Percentiles rank a stretch among this genome's conserved stretches.
Conservation (phyloP, 1,139 yeast species). For the Hanseniaspora sp. region DNA sequence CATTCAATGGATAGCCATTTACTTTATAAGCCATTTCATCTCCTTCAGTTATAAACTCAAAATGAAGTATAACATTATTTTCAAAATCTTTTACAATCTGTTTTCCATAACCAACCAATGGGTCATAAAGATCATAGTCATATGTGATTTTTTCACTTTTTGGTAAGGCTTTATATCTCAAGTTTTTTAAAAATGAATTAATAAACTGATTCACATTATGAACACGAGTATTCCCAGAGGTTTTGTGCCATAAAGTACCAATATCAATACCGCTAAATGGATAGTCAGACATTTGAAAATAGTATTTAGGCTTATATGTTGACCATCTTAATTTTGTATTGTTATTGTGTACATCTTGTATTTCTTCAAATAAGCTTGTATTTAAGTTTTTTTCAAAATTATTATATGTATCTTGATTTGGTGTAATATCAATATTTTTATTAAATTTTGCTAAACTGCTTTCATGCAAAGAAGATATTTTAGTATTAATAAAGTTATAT, state of each 20-base stretch:
- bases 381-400: background rate
- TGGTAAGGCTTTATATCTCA: slow-evolving; percentile 77
- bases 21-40: slow-evolving; percentile 65
- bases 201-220: background rate
- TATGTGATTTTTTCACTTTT: slow-evolving; percentile 60
- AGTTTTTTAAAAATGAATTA: slow-evolving; percentile 21
- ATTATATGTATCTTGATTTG: background rate
- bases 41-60: slow-evolving; percentile 68
- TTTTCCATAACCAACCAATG: slow-evolving; percentile 66
- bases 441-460: background rate
- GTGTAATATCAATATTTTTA: background rate
- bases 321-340: background rate
- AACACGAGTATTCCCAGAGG: background rate
- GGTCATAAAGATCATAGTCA: slow-evolving; percentile 82
- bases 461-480: background rate
- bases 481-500: too few relatives aligned
- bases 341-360: background rate
- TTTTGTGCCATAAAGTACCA: slow-evolving; percentile 11
- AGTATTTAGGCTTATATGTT: slow-evolving; percentile 3
- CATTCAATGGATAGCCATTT: slow-evolving; percentile 47
- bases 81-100: slow-evolving; percentile 63
- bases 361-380: background rate
- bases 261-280: background rate
- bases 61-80: slow-evolving; percentile 49
- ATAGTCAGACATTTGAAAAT: background rate